Evolutionary conservation across 352 stramenopile species (phyloP).

Genomic region (Plasmopara viticola): DNA sequence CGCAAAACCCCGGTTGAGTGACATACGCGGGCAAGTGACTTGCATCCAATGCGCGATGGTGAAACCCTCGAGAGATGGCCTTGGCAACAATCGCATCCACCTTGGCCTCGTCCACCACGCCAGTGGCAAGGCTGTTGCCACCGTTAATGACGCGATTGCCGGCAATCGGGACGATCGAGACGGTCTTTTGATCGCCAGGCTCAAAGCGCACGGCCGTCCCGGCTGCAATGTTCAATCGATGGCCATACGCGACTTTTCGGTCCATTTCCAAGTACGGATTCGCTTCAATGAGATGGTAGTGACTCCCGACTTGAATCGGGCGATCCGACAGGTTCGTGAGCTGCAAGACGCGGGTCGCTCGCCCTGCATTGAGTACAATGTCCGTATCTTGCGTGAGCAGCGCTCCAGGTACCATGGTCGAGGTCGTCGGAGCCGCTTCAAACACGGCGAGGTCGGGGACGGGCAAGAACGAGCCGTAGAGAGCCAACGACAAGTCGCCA

Average conservation of each 20-base stretch:
- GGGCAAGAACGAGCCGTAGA: constrained; percentile 94
- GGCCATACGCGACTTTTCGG: constrained; percentile 85
- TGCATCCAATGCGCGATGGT: constrained; percentile 42
- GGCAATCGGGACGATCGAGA: constrained; percentile 91
- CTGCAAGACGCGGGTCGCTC: constrained; percentile 68
- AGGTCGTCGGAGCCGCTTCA: constrained; percentile 18
- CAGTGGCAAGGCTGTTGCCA: constrained; percentile 86
- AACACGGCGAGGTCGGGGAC: constrained; percentile 77
- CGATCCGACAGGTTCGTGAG: constrained; percentile 95
- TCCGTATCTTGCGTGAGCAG: constrained; percentile 46
- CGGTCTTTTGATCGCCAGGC: constrained; percentile 92
- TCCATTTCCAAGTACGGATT: constrained; percentile 95
- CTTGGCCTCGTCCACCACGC: constrained; percentile 53
- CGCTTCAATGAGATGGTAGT: constrained; percentile 96
- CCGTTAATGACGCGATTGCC: constrained; percentile 84
- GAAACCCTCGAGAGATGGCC: constrained; percentile 48
- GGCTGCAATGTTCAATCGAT: constrained; percentile 91
- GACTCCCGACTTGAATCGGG: constrained; percentile 91
- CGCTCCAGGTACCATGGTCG: constrained; percentile 37
- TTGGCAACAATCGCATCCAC: constrained; percentile 53
- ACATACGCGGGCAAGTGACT: constrained; percentile 18
- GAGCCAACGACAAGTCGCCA: constrained; percentile 86
- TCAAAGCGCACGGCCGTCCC: constrained; percentile 94
- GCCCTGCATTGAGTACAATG: constrained; percentile 84
- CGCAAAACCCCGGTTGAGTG: constrained; percentile 24